Evolutionary conservation across 2,329 filamentous ascomycete genomes (phyloP).

Genomic region (Aspergillus nomiae): DNA sequence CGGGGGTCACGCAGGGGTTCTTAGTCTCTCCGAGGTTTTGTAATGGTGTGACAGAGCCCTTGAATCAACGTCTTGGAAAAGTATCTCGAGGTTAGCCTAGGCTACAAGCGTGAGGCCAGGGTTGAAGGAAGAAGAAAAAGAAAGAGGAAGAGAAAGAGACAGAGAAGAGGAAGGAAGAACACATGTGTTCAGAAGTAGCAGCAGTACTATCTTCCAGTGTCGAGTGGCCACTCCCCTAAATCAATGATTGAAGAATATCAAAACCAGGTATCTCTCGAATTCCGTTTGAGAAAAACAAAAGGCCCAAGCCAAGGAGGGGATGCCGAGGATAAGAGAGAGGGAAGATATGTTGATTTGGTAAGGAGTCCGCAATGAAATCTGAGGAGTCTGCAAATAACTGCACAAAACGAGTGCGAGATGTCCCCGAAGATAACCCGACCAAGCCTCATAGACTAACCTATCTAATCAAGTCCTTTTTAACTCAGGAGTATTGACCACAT

Average conservation of each 20-base stretch:
- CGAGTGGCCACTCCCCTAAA: not conserved
- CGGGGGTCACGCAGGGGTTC: not conserved
- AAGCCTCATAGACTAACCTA: not conserved
- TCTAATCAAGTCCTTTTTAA: not conserved
- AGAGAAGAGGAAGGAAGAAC: not conserved
- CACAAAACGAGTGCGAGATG: not conserved
- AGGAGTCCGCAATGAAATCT: not conserved
- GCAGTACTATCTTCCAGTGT: not conserved
- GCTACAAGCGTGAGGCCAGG: not conserved
- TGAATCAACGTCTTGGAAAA: not conserved
- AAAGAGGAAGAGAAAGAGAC: not conserved
- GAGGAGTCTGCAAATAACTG: not conserved
- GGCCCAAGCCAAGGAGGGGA: not conserved
- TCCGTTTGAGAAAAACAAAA: not conserved
- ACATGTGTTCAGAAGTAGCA: not conserved
- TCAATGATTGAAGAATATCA: not conserved
- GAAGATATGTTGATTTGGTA: not conserved
- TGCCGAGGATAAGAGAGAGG: not conserved
- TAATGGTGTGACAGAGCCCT: not conserved
- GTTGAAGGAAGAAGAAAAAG: not conserved
- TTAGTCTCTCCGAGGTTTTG: not conserved
- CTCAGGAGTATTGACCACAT: not conserved
- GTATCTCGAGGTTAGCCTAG: not conserved
- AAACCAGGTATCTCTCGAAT: not conserved
- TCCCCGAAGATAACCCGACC: not conserved